Base-by-base conservation (phyloP, 208 protist genomes). In the Lotmaria passim region DNA sequence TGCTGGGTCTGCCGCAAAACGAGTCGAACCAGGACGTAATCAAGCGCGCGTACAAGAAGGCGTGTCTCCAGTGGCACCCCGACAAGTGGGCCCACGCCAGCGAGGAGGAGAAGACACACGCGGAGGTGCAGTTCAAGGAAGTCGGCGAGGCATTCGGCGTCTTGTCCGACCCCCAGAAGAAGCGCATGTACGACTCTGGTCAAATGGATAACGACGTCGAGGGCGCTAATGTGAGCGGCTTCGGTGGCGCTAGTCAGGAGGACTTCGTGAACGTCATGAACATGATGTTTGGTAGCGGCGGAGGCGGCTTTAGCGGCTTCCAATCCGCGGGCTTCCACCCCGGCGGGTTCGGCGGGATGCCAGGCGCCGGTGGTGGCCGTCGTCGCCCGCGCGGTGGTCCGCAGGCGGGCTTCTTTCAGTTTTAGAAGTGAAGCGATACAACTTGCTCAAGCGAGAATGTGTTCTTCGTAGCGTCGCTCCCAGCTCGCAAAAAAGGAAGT, bases 61-160 rank as follows among this genome's bases (percentile, higher is more conserved):
- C 77, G 41, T 93, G 86, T 12, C 74, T 97, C 61, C 85, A 86
- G 75, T 97, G 90, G 85, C 96, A 98, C 77, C 96, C 96, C n/a
- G 96, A 98, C 72, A 95, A 91, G 75, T 97, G 93, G 93, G 81
- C 81, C 28, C 73, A 85, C 59, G 87, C 89, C 8, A 87, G 68
- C 52, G 77, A 88, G 39, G 81, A 92, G 46, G 84, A 97, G 68
- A 89, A 88, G 57, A 31, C 61, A 43, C 73, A 87, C 52, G 94
- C 94, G 0, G 92, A 96, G 82, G 76, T 66, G 58, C 84, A 90
- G 75, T 98, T 98, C 67, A 97, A 97, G 62, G 90, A 96, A 65
- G 73, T 98, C 26, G 81, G 79, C 55, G 85, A 93, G 60, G 91
- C 94, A 11, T 93, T 93, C 74, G 86, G 73, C 14, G 83, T 97